Conservation (phyloP, 192 early-diverging fungal genomes). For the Backusella morwellensis region DNA sequence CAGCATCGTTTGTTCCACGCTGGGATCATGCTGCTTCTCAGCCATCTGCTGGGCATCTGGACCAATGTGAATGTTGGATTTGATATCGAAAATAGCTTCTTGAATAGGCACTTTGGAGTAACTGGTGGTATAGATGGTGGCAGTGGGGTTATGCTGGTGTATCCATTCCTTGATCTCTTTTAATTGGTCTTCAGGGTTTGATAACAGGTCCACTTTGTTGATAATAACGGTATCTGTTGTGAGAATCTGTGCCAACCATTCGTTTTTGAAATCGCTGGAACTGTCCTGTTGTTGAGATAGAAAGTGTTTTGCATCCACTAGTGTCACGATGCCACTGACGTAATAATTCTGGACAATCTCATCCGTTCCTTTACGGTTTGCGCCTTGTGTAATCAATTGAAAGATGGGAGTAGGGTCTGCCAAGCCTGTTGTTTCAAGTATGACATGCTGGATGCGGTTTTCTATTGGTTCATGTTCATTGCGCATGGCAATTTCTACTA, state of each 20-base stretch:
- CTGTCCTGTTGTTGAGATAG: background rate
- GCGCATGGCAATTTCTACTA: constrained; percentile 23
- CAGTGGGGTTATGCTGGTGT: constrained; percentile 9
- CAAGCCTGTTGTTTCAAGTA: constrained; percentile 39
- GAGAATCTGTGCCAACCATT: constrained; percentile 25
- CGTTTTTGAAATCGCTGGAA: background rate
- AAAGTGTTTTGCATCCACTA: constrained; percentile 37
- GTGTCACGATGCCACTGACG: constrained; percentile 27
- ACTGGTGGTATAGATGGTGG: constrained; percentile 1
- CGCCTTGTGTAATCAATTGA: constrained; percentile 26
- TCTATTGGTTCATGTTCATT: constrained; percentile 15
- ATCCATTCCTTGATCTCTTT: background rate
- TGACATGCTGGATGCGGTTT: constrained; percentile 33
- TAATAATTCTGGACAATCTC: constrained; percentile 19
- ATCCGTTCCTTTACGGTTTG: constrained; percentile 18
- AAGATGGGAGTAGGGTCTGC: constrained; percentile 40
- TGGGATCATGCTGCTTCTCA: constrained; percentile 9
- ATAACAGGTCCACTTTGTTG: constrained; percentile 36
- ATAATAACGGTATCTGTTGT: constrained; percentile 35
- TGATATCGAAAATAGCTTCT: background rate
- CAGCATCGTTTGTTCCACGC: constrained; percentile 23
- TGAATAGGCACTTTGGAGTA: constrained; percentile 18
- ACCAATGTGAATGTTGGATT: background rate
- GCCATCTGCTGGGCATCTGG: background rate
- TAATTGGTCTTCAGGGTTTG: background rate